phyloP scores from a whole-genome alignment of 495 filamentous ascomycete genomes.

The Pyrenula massariospora region DNA sequence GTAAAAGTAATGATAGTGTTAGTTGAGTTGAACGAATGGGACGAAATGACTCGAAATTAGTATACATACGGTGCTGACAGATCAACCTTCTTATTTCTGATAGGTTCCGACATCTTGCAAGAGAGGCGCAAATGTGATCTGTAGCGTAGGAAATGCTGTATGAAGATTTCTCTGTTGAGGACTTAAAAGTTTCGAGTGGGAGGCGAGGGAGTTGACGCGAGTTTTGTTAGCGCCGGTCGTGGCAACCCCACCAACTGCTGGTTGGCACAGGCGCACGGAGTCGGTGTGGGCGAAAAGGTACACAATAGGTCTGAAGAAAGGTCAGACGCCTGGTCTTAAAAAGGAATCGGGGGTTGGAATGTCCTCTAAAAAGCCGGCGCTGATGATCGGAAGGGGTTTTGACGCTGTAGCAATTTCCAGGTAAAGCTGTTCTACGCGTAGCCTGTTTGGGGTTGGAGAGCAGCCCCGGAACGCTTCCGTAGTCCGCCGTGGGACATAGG shows the following conservation, averaged over 20 bases:
- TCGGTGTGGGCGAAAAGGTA: not conserved
- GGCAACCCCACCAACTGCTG: not conserved
- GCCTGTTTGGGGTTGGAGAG: not conserved
- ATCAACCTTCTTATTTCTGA: slow-evolving; percentile 80
- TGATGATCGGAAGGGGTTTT: no score
- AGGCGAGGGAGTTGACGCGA: not conserved
- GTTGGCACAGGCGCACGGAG: not conserved
- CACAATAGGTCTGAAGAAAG: no score
- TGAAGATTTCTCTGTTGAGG: slow-evolving; percentile 5
- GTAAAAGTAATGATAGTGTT: slow-evolving; percentile 5
- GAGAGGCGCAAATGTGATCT: slow-evolving; percentile 5
- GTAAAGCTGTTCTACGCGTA: not conserved
- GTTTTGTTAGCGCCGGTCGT: not conserved
- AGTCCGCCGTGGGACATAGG: no score
- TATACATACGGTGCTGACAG: slow-evolving; percentile 69
- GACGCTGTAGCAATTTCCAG: not conserved
- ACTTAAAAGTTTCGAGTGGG: not conserved
- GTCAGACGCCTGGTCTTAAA: no score
- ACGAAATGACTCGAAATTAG: no score
- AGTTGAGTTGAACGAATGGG: no score
- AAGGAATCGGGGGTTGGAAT: no score
- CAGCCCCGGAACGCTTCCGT: not conserved
- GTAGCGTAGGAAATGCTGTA: slow-evolving; percentile 10
- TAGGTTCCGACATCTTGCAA: slow-evolving; percentile 71
- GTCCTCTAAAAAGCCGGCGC: no score